phyloP scores from a whole-genome alignment of 2,329 filamentous ascomycete species.

The Aspergillus pseudoterreus region DNA sequence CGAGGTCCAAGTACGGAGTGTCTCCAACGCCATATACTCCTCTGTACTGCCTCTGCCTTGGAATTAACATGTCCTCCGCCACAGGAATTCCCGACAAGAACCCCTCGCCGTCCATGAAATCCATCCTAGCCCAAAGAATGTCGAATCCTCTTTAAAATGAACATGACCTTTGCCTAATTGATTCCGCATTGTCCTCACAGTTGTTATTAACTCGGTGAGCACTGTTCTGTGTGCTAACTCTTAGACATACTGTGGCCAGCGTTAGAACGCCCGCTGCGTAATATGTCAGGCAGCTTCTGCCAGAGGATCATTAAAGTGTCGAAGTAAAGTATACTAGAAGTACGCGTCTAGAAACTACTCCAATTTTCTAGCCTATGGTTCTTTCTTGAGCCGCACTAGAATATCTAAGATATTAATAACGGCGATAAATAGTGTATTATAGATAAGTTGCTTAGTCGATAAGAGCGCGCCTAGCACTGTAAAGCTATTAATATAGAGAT shows the following conservation, averaged over 20 bases:
- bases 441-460: conserved; percentile 41
- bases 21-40: no score
- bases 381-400: conserved; percentile 11
- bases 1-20: no score
- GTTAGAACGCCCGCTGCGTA: not conserved
- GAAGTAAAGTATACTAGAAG: conserved; percentile 14
- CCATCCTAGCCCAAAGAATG: not conserved
- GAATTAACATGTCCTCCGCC: no score
- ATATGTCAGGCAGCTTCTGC: not conserved
- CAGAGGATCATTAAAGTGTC: not conserved
- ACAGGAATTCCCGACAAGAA: no score
- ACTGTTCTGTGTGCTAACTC: not conserved
- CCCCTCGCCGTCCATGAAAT: no score
- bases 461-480: not conserved
- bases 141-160: not conserved
- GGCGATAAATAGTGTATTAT: conserved; percentile 62
- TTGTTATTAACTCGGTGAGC: not conserved
- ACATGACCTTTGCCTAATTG: not conserved
- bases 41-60: no score
- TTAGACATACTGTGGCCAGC: not conserved
- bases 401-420: conserved; percentile 63
- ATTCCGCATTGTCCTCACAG: not conserved
- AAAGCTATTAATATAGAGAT: conserved; percentile 55
- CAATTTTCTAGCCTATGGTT: conserved; percentile 13
- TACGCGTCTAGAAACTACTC: conserved; percentile 17